Base-by-base conservation (phyloP, 169 alveolate species). In the Eimeria sp. region DNA sequence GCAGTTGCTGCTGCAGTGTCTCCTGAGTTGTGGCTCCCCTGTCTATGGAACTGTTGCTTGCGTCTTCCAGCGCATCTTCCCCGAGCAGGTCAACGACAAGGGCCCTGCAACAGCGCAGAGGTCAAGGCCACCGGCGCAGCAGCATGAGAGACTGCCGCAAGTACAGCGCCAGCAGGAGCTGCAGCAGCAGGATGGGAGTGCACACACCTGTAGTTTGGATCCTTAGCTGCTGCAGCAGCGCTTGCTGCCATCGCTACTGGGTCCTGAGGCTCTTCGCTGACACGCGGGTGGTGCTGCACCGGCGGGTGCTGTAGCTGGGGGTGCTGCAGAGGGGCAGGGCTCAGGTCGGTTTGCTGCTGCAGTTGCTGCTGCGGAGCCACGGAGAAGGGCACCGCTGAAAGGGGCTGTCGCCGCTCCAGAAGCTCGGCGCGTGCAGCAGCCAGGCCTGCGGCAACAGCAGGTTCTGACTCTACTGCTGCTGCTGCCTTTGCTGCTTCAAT, bases 391-490 rank as follows among this genome's bases (percentile, higher is more conserved):
- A 37, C 20, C 4, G 71, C 52, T 58, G 68, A 3, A 20, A 68
- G 95, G 58, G 49, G 49, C 14, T 89, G 85, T 6, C 71, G 95
- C 60, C 87, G 43, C 37, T 71, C 88, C 40, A 87, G 62, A 27
- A 87, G 93, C 80, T 87, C 93, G 18, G 95, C 95, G 60, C 76
- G 56, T 0, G 95, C 95, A 3, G 95, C 95, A 68, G 95, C 74
- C 62, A 72, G 87, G 49, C 76, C 95, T 52, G 95, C 87, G 30
- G 95, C 87, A 49, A 72, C 68, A 33, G 68, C 52, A 13, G 95
- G 95, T 30, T 66, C 95, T 68, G 95, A 62, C 40, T 66, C 95
- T 0, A 72, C 95, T 89, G 95, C 88, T 49, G 95, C 88, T 89
- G 95, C 95, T 25, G 95, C 62, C 27, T 78, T 60, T 68, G 87